Evolutionary conservation across 306 rosid genomes (phyloP).

Genomic region (Urtica urens): DNA sequence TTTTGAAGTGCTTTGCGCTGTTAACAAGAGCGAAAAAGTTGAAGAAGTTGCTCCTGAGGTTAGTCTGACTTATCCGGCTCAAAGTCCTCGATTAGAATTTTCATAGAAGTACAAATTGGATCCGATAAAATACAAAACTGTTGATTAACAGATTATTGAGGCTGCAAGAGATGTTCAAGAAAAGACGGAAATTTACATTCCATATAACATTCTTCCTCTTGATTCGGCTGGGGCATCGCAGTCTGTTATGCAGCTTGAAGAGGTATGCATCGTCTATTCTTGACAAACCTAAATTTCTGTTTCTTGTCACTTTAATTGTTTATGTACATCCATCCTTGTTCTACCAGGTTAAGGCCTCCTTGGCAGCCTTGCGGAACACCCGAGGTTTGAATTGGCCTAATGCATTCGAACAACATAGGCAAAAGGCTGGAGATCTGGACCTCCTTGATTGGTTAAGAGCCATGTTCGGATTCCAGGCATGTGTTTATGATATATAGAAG

Average conservation of each 20-base stretch:
- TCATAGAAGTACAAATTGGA: slow-evolving; percentile 5
- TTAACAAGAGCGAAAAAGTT: slow-evolving; percentile 88
- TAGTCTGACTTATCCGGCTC: slow-evolving; percentile 17
- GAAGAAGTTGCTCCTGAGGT: slow-evolving; percentile 99
- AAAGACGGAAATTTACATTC: slow-evolving; percentile 81
- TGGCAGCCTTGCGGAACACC: slow-evolving; percentile 61
- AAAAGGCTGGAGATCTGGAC: slow-evolving; percentile 71
- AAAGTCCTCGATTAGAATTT: neutral
- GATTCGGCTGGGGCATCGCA: slow-evolving; percentile 97
- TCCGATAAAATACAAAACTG: neutral
- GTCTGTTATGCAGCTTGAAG: slow-evolving; percentile 92
- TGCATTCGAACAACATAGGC: slow-evolving; percentile 69
- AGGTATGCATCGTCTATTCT: slow-evolving; percentile 35
- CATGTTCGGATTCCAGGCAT: slow-evolving; percentile 92
- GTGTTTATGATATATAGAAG: slow-evolving; percentile 18
- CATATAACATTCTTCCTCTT: slow-evolving; percentile 88
- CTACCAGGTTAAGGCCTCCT: slow-evolving; percentile 78
- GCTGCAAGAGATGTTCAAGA: slow-evolving; percentile 99
- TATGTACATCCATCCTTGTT: slow-evolving; percentile 18
- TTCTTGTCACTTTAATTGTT: slow-evolving; percentile 16
- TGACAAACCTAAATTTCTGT: slow-evolving; percentile 1
- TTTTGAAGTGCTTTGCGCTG: slow-evolving; percentile 95
- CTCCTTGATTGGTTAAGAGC: slow-evolving; percentile 94
- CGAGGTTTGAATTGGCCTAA: slow-evolving; percentile 85
- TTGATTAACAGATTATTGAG: slow-evolving; percentile 65